Evolutionary conservation across 331 rosid species (phyloP).

Genomic region (Malus hybrid): DNA sequence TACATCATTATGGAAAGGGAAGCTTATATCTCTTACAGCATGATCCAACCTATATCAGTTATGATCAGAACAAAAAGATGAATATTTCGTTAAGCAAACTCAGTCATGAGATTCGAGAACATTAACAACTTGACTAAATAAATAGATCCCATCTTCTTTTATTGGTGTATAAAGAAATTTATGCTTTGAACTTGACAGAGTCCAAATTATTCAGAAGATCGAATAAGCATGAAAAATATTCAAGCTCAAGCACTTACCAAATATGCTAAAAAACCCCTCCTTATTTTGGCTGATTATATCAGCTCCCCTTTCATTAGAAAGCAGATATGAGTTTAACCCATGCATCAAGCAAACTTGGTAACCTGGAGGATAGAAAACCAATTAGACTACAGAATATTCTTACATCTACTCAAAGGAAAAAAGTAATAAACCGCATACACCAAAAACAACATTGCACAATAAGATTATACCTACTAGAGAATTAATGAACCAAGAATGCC

Average conservation of each 20-base stretch:
- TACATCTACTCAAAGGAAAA: neutral
- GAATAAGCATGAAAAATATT: neutral
- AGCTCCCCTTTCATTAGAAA: constrained; percentile 65
- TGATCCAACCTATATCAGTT: neutral
- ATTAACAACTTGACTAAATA: neutral
- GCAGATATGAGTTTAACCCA: constrained; percentile 64
- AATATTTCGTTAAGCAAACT: neutral
- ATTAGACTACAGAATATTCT: constrained; percentile 4
- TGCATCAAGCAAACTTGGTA: constrained; percentile 60
- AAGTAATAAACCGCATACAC: neutral
- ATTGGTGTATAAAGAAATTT: neutral
- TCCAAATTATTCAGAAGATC: neutral
- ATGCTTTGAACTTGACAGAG: neutral
- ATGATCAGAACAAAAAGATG: neutral
- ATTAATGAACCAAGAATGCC: constrained; percentile 65
- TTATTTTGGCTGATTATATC: constrained; percentile 85
- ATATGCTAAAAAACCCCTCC: constrained; percentile 88
- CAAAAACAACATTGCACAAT: constrained; percentile 8
- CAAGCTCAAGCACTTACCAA: constrained; percentile 46
- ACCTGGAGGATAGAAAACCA: constrained; percentile 36
- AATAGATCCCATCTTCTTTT: neutral
- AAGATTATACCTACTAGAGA: constrained; percentile 68
- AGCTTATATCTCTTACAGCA: neutral
- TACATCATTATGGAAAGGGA: neutral
- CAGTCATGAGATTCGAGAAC: neutral